Percentiles rank a stretch among this genome's conserved stretches.
Conservation (phyloP, 768 basidiomycete genomes). For the Fibroporia radiculosa region DNA sequence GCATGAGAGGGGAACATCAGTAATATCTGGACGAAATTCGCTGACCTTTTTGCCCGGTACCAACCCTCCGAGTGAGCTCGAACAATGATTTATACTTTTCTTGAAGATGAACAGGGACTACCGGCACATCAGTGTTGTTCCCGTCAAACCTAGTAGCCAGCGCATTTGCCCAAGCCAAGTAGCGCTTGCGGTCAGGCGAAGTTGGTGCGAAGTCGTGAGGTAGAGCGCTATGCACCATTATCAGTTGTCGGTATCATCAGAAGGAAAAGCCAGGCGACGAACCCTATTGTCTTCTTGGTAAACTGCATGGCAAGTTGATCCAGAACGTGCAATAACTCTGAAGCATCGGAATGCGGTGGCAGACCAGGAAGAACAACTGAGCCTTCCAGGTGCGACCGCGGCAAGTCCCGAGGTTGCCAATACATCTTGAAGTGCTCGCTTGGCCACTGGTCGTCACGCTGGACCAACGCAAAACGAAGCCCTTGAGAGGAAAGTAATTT, state of each 20-base stretch:
- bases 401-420: slow-evolving; percentile 6
- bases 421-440: slow-evolving; percentile 3
- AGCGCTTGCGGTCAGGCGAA: slow-evolving; percentile 5
- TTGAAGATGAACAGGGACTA: background rate
- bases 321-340: background rate
- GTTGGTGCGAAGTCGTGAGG: background rate
- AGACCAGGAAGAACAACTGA: background rate
- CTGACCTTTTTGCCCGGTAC: background rate
- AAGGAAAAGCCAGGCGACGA: background rate
- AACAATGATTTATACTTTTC: background rate
- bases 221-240: background rate
- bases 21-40: background rate
- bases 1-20: background rate
- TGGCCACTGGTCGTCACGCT: slow-evolving; percentile 2
- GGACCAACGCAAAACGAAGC: background rate
- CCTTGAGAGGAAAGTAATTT: too few relatives aligned
- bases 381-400: background rate
- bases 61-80: background rate
- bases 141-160: background rate
- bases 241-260: background rate
- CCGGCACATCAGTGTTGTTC: background rate
- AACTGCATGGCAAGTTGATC: background rate
- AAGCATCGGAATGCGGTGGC: background rate
- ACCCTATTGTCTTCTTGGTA: background rate
- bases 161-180: slow-evolving; percentile 4